Evolutionary conservation across 257 asterid species (phyloP), one percentile per base, ranked within the genome.

Genomic region (Eucommia ulmoides): DNA sequence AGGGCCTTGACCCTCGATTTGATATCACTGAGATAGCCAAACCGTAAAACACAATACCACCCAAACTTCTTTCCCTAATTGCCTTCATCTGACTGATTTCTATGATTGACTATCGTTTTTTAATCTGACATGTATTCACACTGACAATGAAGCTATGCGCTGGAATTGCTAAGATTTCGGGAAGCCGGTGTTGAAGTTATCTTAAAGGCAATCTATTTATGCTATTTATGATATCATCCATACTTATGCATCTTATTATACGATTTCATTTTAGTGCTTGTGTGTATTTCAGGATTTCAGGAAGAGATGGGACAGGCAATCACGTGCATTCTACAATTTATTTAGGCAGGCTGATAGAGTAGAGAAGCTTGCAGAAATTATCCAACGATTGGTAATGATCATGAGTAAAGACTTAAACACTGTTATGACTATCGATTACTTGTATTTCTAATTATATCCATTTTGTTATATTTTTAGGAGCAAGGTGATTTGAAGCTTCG

Each of bases 261-360:
- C 15, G 4, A 42, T 42, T 7, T 9, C 20, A 2, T 42, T 42
- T 42, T 10, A 42, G 7, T 42, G 15, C n/a, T 16, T 42, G 4
- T 3, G 1, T 6, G 48, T 42, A 4, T 26, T 67, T 19, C 95
- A 91, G 98, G 98, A 91, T 59, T 65, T 86, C 41, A 71, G 74
- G 47, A 83, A 74, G 71, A 80, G 96, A 70, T 91, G 92, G 96
- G 94, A 91, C 52, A 74, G 88, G 58, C 98, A 91, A 65, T 66
- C 84, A n/a, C 94, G 75, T 22, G 93, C 96, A 42, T 81, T 91
- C 68, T 75, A 61, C 74, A 91, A 91, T 72, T 56, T 91, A 51
- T 91, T 91, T 65, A 73, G 98, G 73, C 98, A 91, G 75, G 98
- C 98, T 23, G 94, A 91, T 78, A 74, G 98, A 73, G 81, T 91